Conservation (phyloP, 306 rosid genomes). For the Pyrus communis region DNA sequence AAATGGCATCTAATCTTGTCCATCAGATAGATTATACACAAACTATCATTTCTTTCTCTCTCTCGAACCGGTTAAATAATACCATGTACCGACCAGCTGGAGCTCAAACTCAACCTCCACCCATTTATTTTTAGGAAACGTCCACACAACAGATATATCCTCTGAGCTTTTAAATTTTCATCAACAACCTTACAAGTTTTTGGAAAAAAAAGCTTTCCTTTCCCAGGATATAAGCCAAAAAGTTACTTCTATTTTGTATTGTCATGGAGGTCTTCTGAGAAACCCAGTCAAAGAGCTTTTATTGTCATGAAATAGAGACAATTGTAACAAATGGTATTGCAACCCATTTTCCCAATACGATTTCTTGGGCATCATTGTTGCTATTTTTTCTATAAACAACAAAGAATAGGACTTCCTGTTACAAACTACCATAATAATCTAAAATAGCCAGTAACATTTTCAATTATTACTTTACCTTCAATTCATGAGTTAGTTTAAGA, state of each 20-base stretch:
- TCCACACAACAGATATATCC: not conserved
- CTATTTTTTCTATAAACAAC: not conserved
- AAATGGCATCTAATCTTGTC: not conserved
- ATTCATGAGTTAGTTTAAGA: conserved; percentile 67
- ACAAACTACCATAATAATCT: not conserved
- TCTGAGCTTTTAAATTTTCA: not conserved
- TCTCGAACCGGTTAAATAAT: not conserved
- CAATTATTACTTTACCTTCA: conserved; percentile 47
- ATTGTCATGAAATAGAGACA: not conserved
- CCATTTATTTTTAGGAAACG: not conserved
- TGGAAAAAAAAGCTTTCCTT: not conserved
- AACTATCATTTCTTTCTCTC: not conserved
- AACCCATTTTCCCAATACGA: not conserved
- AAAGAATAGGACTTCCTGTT: not conserved
- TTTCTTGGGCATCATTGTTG: not conserved
- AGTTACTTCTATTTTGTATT: not conserved
- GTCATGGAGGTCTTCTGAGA: not conserved
- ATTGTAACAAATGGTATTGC: not conserved
- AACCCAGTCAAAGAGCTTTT: not conserved
- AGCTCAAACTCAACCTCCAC: not conserved
- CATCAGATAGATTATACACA: not conserved
- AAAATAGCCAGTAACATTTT: not conserved
- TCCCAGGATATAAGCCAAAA: not conserved
- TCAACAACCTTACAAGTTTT: not conserved
- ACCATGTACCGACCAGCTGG: not conserved